Percentiles rank a stretch among this genome's conserved stretches.
Evolutionary conservation across 768 basidiomycete genomes (phyloP).

Genomic region (Termitomyces sp.): DNA sequence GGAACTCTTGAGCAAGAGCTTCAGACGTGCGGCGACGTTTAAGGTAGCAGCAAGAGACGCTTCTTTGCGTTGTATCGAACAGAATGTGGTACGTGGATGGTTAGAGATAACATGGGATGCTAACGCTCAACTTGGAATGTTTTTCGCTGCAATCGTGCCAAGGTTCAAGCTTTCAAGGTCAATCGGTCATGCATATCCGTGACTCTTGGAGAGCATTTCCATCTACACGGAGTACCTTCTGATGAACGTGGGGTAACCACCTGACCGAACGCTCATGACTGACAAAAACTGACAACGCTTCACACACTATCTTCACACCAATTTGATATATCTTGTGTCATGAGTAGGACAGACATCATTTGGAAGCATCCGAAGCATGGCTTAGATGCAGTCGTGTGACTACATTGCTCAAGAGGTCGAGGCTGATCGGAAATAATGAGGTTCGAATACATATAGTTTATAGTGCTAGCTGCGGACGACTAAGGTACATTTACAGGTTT

Average conservation of each 20-base stretch:
- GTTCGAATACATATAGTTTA: not conserved
- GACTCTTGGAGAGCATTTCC: no score
- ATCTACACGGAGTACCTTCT: not conserved
- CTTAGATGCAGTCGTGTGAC: constrained; percentile 1
- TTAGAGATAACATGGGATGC: not conserved
- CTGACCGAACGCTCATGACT: not conserved
- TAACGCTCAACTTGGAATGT: not conserved
- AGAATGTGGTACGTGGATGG: not conserved
- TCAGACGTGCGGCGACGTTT: not conserved
- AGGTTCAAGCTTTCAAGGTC: no score
- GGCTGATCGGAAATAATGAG: not conserved
- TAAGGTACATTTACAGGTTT: constrained; percentile 1
- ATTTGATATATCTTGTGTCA: not conserved
- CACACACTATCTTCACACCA: not conserved
- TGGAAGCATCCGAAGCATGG: not conserved
- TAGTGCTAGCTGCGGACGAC: not conserved
- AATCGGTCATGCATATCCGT: no score
- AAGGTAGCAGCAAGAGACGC: not conserved
- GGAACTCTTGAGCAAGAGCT: not conserved
- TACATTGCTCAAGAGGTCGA: not conserved
- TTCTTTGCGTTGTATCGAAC: not conserved
- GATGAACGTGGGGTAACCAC: not conserved
- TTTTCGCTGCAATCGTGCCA: not conserved
- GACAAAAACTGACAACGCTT: not conserved
- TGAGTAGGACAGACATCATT: not conserved